A percentile compares a stretch with the other conserved stretches of the same genome.
Evolutionary conservation across 108 stramenopile species (phyloP).

Genomic region (Nannochloropsis granulata): DNA sequence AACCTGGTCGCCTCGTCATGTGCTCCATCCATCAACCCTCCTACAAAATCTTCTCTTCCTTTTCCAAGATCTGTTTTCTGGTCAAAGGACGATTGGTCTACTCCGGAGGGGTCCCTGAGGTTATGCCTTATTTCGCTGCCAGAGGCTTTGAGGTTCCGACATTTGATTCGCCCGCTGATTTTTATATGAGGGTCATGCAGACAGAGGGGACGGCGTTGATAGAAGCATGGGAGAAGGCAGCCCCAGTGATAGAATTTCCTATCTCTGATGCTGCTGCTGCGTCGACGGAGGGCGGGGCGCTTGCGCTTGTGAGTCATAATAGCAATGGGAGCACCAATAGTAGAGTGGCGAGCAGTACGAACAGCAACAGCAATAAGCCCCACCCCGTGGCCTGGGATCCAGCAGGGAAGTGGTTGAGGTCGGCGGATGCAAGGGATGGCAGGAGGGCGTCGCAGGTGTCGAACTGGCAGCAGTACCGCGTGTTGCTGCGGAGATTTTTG

Average conservation of each 20-base stretch:
- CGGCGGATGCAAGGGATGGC: neutral
- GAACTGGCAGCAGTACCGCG: neutral
- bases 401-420: neutral
- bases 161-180: conserved; percentile 9
- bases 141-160: neutral
- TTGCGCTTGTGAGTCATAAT: too few species aligned
- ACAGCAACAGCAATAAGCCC: neutral
- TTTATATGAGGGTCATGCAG: neutral
- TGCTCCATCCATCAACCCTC: conserved; percentile 29
- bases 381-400: neutral
- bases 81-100: neutral
- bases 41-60: neutral
- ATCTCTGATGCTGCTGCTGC: neutral
- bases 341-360: neutral
- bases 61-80: conserved; percentile 14
- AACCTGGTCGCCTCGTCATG: conserved; percentile 1
- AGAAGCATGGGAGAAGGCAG: neutral
- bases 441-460: neutral
- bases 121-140: neutral
- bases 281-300: neutral
- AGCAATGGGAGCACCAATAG: too few species aligned
- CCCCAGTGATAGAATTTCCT: neutral
- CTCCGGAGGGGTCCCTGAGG: neutral
- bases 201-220: neutral
- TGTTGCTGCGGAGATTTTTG: neutral